Evolutionary conservation across 306 rosid species (phyloP).

Genomic region (Astragalus membranaceus): DNA sequence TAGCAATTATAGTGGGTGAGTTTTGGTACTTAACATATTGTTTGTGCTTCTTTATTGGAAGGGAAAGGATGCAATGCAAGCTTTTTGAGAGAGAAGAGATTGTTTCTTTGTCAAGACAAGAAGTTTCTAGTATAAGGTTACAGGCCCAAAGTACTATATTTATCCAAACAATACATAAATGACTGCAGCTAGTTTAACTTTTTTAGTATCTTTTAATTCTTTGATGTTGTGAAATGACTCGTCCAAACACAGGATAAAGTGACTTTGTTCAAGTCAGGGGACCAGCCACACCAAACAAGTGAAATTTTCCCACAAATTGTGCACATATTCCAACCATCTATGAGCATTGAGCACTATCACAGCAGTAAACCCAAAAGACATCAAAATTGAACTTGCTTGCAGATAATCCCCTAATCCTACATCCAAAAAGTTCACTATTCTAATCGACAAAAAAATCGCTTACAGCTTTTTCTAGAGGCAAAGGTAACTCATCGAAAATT

Average conservation of each 20-base stretch:
- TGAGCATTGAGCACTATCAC: not conserved
- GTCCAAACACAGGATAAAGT: not conserved
- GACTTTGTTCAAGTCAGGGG: constrained; percentile 1
- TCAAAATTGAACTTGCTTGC: not conserved
- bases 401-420: not conserved
- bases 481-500: constrained; percentile 81
- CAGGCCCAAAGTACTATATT: not conserved
- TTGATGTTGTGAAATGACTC: not conserved
- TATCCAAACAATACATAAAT: not conserved
- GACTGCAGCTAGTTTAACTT: not conserved
- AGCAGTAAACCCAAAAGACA: constrained; percentile 15
- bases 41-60: not conserved
- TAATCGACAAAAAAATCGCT: constrained; percentile 26
- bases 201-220: too few species aligned
- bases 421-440: not conserved
- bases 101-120: not conserved
- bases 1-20: not conserved
- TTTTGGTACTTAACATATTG: not conserved
- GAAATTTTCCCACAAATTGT: not conserved
- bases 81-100: not conserved
- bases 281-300: constrained; percentile 1
- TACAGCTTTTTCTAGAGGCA: constrained; percentile 77
- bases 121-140: not conserved
- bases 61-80: not conserved
- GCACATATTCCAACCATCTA: not conserved